phyloP scores from a whole-genome alignment of 345 rosid genomes.

The Boechera divaricarpa region DNA sequence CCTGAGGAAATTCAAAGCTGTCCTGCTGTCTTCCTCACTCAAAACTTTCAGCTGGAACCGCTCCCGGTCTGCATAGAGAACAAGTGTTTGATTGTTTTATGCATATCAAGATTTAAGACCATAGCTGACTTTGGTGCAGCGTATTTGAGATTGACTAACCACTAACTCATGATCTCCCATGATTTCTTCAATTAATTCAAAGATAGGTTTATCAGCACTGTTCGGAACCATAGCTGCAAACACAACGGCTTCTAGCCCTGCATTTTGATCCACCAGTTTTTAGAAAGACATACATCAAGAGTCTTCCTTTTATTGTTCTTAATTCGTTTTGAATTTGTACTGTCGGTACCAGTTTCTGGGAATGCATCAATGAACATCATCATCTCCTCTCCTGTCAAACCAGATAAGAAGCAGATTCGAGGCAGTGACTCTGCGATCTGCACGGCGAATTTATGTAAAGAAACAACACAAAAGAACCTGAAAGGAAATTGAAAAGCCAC shows the following conservation, averaged over 20 bases:
- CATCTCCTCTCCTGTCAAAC: conserved; percentile 91
- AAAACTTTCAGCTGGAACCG: conserved; percentile 24
- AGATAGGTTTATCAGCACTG: conserved; percentile 72
- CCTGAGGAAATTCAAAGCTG: not conserved
- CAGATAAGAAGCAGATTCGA: conserved; percentile 83
- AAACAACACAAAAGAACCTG: not conserved
- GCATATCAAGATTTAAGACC: conserved; percentile 15
- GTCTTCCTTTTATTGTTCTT: not conserved
- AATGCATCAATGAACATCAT: conserved; percentile 95
- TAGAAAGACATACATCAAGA: not conserved
- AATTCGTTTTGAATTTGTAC: not conserved
- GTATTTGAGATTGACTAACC: conserved; percentile 52
- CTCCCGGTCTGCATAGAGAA: conserved; percentile 57
- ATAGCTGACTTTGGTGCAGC: conserved; percentile 1
- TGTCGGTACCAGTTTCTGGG: conserved; percentile 66
- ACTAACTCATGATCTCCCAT: conserved; percentile 92
- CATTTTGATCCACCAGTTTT: conserved; percentile 23
- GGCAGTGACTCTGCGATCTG: conserved; percentile 74
- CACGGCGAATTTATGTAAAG: conserved; percentile 5
- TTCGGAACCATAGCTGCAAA: conserved; percentile 93
- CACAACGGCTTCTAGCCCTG: conserved; percentile 76
- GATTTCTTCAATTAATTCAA: conserved; percentile 76
- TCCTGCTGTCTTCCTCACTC: not conserved
- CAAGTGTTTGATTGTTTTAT: conserved; percentile 29
- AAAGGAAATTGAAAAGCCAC: not conserved